Evolutionary conservation across 345 rosid species (phyloP), one percentile per base, ranked within the genome.

Genomic region (Boechera retrofracta): DNA sequence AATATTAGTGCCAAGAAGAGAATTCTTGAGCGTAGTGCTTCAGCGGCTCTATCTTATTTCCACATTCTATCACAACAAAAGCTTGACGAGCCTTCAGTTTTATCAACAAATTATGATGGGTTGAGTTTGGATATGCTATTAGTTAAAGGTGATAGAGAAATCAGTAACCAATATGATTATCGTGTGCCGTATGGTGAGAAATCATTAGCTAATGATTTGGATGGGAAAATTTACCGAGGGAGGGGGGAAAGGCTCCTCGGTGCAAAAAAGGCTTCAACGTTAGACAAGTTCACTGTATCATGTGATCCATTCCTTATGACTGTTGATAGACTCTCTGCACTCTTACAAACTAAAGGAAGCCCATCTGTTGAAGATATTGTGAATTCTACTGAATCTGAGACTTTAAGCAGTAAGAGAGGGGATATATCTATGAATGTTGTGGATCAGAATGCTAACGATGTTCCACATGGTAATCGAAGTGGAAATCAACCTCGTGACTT

Each of bases 11-110:
- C 92, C 55, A 94, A 92, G 86, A 90, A 83, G 74, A 82, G 89
- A 78, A 84, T 94, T 77, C 92, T 90, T 62, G 88, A 86, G 76
- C 87, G 89, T 52, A 90, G 97, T 82, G 93, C 97, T 53, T 77
- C 83, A 24, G 94, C 90, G 45, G 95, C 96, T 10, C 59, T 64
- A 64, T 82, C 84, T 45, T 92, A 90, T 87, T 94, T 87, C 79
- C 87, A 81, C 68, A 67, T 82, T 68, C 63, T 82, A 58, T 86
- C 87, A 11, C 80, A 68, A 79, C 80, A 70, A 61, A 81, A 83
- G 71, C 71, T 69, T 48, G 78, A 72, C 35, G 87, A 84, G 71
- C 80, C 81, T 71, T 82, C 84, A 42, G 73, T 54, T 48, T 55
- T 83, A 66, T 55, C 86, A 72, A 72, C 57, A 72, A 77, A 54